Evolutionary conservation across 352 stramenopile species (phyloP).

Genomic region (Phytophthora rubi): DNA sequence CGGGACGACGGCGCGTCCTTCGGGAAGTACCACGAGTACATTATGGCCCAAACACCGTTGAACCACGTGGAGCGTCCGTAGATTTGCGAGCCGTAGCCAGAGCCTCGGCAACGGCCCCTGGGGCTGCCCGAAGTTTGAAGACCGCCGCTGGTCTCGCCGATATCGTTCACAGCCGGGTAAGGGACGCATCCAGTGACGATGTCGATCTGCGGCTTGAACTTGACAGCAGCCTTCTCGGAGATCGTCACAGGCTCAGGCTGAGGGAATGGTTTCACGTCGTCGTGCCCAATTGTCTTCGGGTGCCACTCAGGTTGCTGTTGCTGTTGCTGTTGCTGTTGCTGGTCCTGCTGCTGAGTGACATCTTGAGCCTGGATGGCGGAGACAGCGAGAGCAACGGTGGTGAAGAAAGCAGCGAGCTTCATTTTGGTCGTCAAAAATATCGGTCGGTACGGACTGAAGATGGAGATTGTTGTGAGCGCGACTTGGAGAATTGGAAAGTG

Average conservation of each 20-base stretch:
- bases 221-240: not conserved
- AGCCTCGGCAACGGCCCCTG: constrained; percentile 21
- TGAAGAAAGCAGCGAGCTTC: not conserved
- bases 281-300: not conserved
- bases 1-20: constrained; percentile 38
- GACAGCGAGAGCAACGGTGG: not conserved
- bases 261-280: constrained; percentile 5
- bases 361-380: constrained; percentile 3
- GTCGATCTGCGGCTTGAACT: constrained; percentile 1
- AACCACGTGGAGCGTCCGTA: constrained; percentile 29
- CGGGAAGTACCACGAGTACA: constrained; percentile 53
- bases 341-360: constrained; percentile 5
- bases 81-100: constrained; percentile 26
- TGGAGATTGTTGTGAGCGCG: not conserved
- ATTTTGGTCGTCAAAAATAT: not conserved
- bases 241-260: constrained; percentile 12
- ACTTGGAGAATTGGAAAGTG: not conserved
- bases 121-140: constrained; percentile 10
- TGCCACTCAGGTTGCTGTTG: not conserved
- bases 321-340: not conserved
- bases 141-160: constrained; percentile 13
- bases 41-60: constrained; percentile 28
- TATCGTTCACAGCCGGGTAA: constrained; percentile 16
- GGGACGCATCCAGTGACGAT: constrained; percentile 8
- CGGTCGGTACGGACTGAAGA: not conserved